phyloP scores from a whole-genome alignment of 2,329 filamentous ascomycete genomes.

The Aspergillaceae sp. region DNA sequence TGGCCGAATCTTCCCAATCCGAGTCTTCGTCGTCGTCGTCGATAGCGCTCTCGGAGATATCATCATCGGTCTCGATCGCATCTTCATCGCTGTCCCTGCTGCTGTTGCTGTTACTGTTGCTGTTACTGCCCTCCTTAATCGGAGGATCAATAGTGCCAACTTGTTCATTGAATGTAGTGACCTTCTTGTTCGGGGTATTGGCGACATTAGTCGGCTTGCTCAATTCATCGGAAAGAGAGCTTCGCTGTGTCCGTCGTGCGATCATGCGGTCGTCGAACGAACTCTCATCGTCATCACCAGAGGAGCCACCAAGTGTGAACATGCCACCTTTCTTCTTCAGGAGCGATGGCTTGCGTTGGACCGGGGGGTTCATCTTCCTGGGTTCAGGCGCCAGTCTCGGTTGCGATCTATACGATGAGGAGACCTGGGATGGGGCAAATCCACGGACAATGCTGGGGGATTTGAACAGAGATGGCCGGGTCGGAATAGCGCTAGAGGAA shows the following conservation, averaged over 20 bases:
- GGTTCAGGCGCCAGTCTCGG: conserved; percentile 46
- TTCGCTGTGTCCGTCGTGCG: conserved; percentile 43
- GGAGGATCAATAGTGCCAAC: conserved; percentile 50
- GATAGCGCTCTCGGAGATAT: conserved; percentile 75
- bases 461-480: conserved; percentile 43
- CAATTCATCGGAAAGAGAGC: conserved; percentile 47
- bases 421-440: conserved; percentile 69
- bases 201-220: conserved; percentile 31
- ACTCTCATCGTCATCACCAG: conserved; percentile 72
- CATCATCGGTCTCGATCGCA: conserved; percentile 52
- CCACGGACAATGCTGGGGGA: conserved; percentile 70
- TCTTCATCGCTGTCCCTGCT: conserved; percentile 45
- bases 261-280: conserved; percentile 59
- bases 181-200: conserved; percentile 54
- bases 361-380: conserved; percentile 49
- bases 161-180: conserved; percentile 71
- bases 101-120: too few species aligned
- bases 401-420: conserved; percentile 58
- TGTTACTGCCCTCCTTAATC: conserved; percentile 33
- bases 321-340: conserved; percentile 60
- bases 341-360: conserved; percentile 48
- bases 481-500: conserved; percentile 38
- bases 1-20: conserved; percentile 58
- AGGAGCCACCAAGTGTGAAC: conserved; percentile 70
- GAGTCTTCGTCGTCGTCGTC: conserved; percentile 60